Evolutionary conservation across 176 grass and related monocot genomes (phyloP).

Genomic region (Avena eriantha): DNA sequence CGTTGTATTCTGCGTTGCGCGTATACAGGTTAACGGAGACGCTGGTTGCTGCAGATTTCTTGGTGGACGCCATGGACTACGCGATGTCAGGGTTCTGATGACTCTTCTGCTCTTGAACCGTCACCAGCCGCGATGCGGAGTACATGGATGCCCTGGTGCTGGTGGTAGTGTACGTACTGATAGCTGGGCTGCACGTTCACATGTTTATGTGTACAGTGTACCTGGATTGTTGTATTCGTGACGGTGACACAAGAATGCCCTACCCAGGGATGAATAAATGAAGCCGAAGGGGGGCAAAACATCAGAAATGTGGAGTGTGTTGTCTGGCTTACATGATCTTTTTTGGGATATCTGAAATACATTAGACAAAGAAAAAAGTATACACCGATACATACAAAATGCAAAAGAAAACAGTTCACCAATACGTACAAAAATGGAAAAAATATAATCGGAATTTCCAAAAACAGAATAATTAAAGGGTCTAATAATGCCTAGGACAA

Average conservation of each 20-base stretch:
- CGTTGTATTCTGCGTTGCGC: not conserved
- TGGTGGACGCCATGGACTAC: slow-evolving; percentile 86
- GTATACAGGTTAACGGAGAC: not conserved
- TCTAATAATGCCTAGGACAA: not conserved
- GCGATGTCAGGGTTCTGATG: slow-evolving; percentile 78
- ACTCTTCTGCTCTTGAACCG: not conserved
- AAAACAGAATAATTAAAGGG: not conserved
- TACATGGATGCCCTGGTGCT: not conserved
- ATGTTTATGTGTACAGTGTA: slow-evolving; percentile 2
- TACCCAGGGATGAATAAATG: slow-evolving; percentile 42
- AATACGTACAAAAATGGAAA: too few species aligned
- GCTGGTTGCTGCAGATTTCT: slow-evolving; percentile 64
- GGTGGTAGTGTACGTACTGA: not conserved
- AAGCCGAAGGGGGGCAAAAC: not conserved
- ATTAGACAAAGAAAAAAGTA: not conserved
- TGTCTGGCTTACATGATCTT: not conserved
- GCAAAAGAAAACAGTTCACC: too few species aligned
- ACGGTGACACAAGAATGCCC: slow-evolving; percentile 10
- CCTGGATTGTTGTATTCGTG: not conserved
- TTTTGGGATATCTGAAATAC: not conserved
- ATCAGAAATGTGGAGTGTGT: slow-evolving; percentile 5
- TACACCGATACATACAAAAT: not conserved
- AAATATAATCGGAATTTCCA: not conserved
- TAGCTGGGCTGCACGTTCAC: not conserved
- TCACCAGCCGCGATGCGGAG: not conserved